A percentile compares a stretch with the other conserved stretches of the same genome.
Conservation (phyloP, 148 eudicot genomes). For the Suaeda aralocaspica region DNA sequence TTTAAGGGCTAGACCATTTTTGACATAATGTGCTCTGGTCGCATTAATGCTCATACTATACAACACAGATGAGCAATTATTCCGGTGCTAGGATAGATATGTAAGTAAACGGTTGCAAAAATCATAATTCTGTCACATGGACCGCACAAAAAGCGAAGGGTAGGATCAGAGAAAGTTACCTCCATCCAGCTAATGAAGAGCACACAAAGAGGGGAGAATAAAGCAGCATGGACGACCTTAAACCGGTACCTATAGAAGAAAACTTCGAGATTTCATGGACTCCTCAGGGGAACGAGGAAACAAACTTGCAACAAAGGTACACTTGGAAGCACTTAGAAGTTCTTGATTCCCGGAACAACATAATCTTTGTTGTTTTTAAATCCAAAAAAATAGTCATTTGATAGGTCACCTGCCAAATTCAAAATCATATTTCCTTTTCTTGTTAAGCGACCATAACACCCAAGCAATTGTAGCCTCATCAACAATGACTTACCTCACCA, state of each 20-base stretch:
- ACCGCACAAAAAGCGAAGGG: no score
- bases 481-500: constrained; percentile 64
- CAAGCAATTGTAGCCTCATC: neutral
- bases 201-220: neutral
- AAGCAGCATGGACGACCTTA: constrained; percentile 50
- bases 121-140: no score
- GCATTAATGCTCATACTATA: no score
- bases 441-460: neutral
- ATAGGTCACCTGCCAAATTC: constrained; percentile 78
- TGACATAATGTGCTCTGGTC: no score
- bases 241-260: constrained; percentile 84
- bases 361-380: constrained; percentile 96
- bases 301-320: constrained; percentile 83
- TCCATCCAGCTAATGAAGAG: no score
- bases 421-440: neutral
- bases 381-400: constrained; percentile 87
- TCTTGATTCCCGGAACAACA: constrained; percentile 93
- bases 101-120: no score
- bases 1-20: no score
- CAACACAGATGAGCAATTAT: no score
- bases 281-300: constrained; percentile 83
- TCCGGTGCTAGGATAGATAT: no score
- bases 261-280: constrained; percentile 86
- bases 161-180: no score
- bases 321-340: constrained; percentile 73